phyloP scores from a whole-genome alignment of 2,329 filamentous ascomycete genomes.

The Pleomassaria siparia region DNA sequence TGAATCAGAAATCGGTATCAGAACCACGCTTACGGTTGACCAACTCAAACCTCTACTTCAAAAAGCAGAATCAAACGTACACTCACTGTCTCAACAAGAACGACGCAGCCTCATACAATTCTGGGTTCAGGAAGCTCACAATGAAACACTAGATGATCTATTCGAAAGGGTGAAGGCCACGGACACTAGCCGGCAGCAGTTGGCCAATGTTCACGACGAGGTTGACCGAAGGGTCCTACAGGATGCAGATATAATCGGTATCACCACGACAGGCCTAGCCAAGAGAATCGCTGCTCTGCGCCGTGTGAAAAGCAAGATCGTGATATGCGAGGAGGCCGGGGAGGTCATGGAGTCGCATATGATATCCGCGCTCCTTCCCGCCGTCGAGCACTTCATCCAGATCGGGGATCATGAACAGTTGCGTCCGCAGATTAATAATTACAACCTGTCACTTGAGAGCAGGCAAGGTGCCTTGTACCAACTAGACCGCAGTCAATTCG shows the following conservation, averaged over 20 bases:
- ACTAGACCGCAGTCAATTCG: conserved; percentile 64
- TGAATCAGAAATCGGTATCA: background rate
- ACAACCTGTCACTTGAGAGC: conserved; percentile 56
- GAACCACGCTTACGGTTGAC: background rate
- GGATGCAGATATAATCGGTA: conserved; percentile 56
- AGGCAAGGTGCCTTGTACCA: conserved; percentile 52
- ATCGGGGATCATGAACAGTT: conserved; percentile 67
- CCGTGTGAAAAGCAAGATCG: conserved; percentile 55
- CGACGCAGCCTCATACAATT: conserved; percentile 12
- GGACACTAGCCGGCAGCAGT: conserved; percentile 6
- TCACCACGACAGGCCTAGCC: conserved; percentile 64
- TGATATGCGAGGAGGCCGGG: conserved; percentile 69
- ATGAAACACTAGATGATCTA: conserved; percentile 14
- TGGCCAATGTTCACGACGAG: conserved; percentile 38
- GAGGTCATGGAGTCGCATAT: conserved; percentile 68
- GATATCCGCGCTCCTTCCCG: conserved; percentile 61
- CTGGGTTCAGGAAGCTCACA: conserved; percentile 19
- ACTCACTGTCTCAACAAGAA: conserved; percentile 15
- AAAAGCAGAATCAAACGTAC: conserved; percentile 11
- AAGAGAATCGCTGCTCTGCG: conserved; percentile 54
- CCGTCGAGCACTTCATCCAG: conserved; percentile 62
- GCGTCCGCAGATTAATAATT: conserved; percentile 60
- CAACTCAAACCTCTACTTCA: conserved; percentile 6
- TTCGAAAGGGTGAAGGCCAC: conserved; percentile 15
- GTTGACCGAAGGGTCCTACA: conserved; percentile 43